Evolutionary conservation across 345 rosid genomes (phyloP).

Genomic region (Linum trigynum): DNA sequence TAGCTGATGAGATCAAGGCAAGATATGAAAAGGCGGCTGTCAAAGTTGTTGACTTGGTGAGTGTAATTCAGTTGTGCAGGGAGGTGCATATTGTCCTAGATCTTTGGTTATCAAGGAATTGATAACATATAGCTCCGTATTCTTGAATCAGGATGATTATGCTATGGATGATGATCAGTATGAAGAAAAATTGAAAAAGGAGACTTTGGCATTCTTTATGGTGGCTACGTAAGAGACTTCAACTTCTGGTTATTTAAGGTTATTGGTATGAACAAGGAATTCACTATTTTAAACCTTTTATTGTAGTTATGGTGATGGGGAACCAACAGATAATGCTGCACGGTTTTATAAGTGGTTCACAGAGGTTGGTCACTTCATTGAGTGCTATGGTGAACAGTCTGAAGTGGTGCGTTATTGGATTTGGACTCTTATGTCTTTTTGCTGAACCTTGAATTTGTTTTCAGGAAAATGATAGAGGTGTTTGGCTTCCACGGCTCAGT

Average conservation of each 20-base stretch:
- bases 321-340: constrained; percentile 94
- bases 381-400: not conserved
- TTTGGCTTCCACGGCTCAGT: constrained; percentile 52
- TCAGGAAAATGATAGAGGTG: constrained; percentile 51
- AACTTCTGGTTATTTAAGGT: not conserved
- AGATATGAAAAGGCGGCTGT: constrained; percentile 24
- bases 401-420: not conserved
- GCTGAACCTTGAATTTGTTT: not conserved
- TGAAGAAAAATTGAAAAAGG: constrained; percentile 7
- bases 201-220: constrained; percentile 10
- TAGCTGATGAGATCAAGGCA: constrained; percentile 28
- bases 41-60: constrained; percentile 27
- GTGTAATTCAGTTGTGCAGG: not conserved
- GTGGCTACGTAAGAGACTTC: constrained; percentile 7
- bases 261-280: not conserved
- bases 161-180: constrained; percentile 8
- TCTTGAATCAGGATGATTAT: constrained; percentile 4
- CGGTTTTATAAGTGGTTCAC: constrained; percentile 91
- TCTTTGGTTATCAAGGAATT: not conserved
- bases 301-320: constrained; percentile 91
- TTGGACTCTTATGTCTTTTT: not conserved
- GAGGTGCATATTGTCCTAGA: not conserved
- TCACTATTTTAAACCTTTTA: not conserved
- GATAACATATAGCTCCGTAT: not conserved
- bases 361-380: constrained; percentile 40